Conservation (phyloP, 768 basidiomycete genomes). For the Lactarius hatsudake region DNA sequence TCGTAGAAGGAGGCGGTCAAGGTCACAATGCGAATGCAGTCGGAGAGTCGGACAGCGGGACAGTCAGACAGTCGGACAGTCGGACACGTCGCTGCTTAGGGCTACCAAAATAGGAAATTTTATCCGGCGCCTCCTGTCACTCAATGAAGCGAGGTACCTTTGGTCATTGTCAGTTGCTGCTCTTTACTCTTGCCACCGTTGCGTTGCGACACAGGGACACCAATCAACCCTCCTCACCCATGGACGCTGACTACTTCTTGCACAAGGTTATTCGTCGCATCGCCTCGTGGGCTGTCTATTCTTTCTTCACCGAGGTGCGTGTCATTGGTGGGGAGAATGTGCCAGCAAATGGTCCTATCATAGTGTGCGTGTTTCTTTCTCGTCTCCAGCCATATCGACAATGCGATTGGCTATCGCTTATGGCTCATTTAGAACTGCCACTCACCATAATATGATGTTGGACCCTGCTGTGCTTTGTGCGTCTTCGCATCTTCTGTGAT, state of each 20-base stretch:
- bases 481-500: constrained; percentile 33
- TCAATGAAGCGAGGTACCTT: background rate
- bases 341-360: constrained; percentile 83
- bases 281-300: constrained; percentile 70
- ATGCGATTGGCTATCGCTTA: constrained; percentile 1
- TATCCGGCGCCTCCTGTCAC: constrained; percentile 15
- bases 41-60: background rate
- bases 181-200: background rate
- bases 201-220: background rate
- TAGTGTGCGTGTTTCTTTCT: constrained; percentile 62
- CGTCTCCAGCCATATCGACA: background rate
- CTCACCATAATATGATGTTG: constrained; percentile 95
- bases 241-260: constrained; percentile 42
- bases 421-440: constrained; percentile 56
- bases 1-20: constrained; percentile 31
- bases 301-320: constrained; percentile 87
- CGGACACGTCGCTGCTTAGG: constrained; percentile 13
- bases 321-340: constrained; percentile 89
- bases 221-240: constrained; percentile 13
- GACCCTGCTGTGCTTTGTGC: constrained; percentile 81
- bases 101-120: constrained; percentile 5
- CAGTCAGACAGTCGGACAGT: background rate
- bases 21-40: background rate
- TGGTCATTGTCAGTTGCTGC: background rate
- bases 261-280: constrained; percentile 72